phyloP scores from a whole-genome alignment of 2,329 filamentous ascomycete genomes.

The Penicillium brevicompactum region DNA sequence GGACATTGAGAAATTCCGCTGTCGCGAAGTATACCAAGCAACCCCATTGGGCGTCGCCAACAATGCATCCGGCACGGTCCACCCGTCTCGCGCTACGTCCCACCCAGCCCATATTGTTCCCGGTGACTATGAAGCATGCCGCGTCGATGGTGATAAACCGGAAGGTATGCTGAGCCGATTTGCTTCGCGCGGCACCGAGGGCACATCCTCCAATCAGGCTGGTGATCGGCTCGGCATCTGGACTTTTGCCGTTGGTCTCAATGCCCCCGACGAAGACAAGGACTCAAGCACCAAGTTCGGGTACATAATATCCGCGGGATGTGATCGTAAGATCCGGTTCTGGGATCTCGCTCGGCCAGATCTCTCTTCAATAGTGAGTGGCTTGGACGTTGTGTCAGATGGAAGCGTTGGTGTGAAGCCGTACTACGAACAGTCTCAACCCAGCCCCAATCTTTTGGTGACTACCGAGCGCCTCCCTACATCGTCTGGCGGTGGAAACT shows the following conservation, averaged over 20 bases:
- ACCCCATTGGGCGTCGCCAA: conserved; percentile 39
- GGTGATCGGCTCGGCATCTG: conserved; percentile 60
- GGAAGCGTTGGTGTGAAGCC: conserved; percentile 54
- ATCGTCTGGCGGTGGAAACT: conserved; percentile 31
- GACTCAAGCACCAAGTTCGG: conserved; percentile 65
- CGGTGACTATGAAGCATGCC: conserved; percentile 78
- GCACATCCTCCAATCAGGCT: conserved; percentile 12
- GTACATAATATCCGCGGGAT: conserved; percentile 84
- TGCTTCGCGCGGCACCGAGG: conserved; percentile 53
- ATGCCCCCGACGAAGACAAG: conserved; percentile 66
- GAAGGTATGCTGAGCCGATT: conserved; percentile 87
- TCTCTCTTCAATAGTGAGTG: conserved; percentile 77
- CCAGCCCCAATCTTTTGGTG: conserved; percentile 64
- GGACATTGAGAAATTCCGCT: conserved; percentile 89
- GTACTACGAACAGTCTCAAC: conserved; percentile 68
- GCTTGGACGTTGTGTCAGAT: conserved; percentile 68
- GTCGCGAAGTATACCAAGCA: conserved; percentile 81
- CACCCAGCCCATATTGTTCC: conserved; percentile 24
- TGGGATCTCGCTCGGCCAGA: conserved; percentile 86
- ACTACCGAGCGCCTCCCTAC: conserved; percentile 65
- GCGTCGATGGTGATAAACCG: conserved; percentile 84
- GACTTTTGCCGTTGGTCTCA: conserved; percentile 72
- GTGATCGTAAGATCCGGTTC: conserved; percentile 87
- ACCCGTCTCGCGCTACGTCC: conserved; percentile 53
- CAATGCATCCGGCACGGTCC: conserved; percentile 40